Percentiles rank a stretch among this genome's conserved stretches.
Evolutionary conservation across 352 stramenopile genomes (phyloP).

Genomic region (Globisporangium heterothallicum): DNA sequence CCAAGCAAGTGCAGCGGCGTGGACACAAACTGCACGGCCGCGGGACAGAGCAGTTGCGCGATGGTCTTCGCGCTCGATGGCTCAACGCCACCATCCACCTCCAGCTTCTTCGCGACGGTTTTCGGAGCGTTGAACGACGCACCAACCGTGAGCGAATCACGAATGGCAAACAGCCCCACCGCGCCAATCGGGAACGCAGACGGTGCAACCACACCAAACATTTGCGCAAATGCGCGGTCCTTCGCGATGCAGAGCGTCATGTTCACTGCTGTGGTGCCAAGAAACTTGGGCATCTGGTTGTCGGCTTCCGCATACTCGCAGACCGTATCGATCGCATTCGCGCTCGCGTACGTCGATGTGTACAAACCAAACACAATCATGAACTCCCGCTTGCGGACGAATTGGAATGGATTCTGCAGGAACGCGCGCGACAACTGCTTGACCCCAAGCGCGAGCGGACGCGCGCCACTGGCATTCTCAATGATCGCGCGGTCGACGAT

Average conservation of each 20-base stretch:
- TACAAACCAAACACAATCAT: slow-evolving; percentile 89
- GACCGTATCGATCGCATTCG: slow-evolving; percentile 81
- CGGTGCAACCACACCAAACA: slow-evolving; percentile 86
- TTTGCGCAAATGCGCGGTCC: slow-evolving; percentile 87
- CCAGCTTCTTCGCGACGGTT: slow-evolving; percentile 53
- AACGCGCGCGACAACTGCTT: slow-evolving; percentile 61
- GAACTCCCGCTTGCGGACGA: slow-evolving; percentile 85
- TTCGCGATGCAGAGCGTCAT: slow-evolving; percentile 90
- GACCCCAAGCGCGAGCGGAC: slow-evolving; percentile 52
- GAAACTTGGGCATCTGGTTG: slow-evolving; percentile 86
- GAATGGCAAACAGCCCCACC: slow-evolving; percentile 82
- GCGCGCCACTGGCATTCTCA: slow-evolving; percentile 79
- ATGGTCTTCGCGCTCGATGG: slow-evolving; percentile 44
- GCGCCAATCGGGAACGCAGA: slow-evolving; percentile 70
- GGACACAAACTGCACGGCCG: slow-evolving; percentile 83
- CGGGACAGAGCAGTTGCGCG: slow-evolving; percentile 80
- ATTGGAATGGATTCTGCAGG: slow-evolving; percentile 63
- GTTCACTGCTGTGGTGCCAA: slow-evolving; percentile 86
- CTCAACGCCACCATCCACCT: slow-evolving; percentile 44
- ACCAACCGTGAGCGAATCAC: slow-evolving; percentile 81
- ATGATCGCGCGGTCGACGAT: slow-evolving; percentile 88
- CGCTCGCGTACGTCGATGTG: slow-evolving; percentile 83
- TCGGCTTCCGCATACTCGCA: slow-evolving; percentile 73
- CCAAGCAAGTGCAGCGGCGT: slow-evolving; percentile 87
- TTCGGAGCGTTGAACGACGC: slow-evolving; percentile 87